Percentiles rank a stretch among this genome's conserved stretches.
Conservation (phyloP, 2,329 filamentous ascomycete genomes). For the Clarireedia homoeocarpa region DNA sequence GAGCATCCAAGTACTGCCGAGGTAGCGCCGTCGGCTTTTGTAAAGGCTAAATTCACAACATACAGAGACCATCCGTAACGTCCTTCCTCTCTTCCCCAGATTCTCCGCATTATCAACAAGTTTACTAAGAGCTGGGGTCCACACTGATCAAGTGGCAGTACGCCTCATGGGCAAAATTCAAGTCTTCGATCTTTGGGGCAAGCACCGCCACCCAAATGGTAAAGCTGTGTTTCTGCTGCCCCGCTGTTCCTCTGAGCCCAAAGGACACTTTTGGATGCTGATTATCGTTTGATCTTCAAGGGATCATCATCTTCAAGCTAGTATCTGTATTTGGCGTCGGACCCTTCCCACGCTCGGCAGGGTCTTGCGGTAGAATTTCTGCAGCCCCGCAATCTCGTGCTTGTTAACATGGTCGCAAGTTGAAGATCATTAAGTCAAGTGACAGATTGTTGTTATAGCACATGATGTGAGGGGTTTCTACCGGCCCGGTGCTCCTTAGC, state of each 20-base stretch:
- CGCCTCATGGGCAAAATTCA: neutral
- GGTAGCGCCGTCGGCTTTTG: no score
- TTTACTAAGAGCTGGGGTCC: neutral
- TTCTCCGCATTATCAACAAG: neutral
- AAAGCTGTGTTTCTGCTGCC: no score
- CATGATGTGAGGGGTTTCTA: slow-evolving; percentile 1
- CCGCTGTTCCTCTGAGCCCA: no score
- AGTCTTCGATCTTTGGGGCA: no score
- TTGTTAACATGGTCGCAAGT: neutral
- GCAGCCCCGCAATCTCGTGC: neutral
- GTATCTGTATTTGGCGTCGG: neutral
- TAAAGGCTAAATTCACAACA: no score
- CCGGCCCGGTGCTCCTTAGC: slow-evolving; percentile 9
- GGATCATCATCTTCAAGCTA: neutral
- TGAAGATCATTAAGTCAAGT: slow-evolving; percentile 1
- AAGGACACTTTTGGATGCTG: no score
- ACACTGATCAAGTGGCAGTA: neutral
- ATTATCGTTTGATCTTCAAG: no score
- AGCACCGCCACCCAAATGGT: no score
- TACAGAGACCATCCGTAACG: no score
- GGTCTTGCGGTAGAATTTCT: neutral
- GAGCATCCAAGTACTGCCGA: no score
- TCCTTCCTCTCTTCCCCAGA: neutral
- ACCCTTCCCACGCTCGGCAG: neutral
- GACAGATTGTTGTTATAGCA: neutral